Conservation (phyloP, 2,329 filamentous ascomycete genomes). For the Alternaria brassicae region DNA sequence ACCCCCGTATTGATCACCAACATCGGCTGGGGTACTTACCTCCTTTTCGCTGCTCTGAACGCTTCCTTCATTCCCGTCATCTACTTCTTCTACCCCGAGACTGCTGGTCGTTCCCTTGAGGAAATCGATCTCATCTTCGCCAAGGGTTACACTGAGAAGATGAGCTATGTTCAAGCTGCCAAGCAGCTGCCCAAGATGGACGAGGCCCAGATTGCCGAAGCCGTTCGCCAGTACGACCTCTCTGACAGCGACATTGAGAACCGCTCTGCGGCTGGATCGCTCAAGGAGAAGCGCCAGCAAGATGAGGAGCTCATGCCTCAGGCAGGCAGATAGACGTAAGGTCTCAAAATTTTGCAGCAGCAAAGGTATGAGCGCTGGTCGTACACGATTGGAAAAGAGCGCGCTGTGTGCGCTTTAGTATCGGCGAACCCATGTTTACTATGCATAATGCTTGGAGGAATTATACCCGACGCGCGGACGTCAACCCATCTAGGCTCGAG, state of each 20-base stretch:
- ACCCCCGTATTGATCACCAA: slow-evolving; percentile 50
- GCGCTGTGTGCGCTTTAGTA: slow-evolving; percentile 22
- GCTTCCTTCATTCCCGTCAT: slow-evolving; percentile 60
- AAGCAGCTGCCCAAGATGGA: slow-evolving; percentile 47
- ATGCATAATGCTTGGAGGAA: slow-evolving; percentile 19
- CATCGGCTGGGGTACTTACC: slow-evolving; percentile 53
- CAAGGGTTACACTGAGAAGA: slow-evolving; percentile 47
- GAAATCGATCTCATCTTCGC: slow-evolving; percentile 62
- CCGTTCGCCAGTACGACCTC: slow-evolving; percentile 45
- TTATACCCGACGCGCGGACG: slow-evolving; percentile 39
- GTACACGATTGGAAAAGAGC: slow-evolving; percentile 17
- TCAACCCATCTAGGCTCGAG: slow-evolving; percentile 15
- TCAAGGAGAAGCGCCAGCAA: slow-evolving; percentile 35
- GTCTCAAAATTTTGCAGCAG: neutral
- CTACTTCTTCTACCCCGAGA: slow-evolving; percentile 66
- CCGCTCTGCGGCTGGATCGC: slow-evolving; percentile 31
- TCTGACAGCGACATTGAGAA: slow-evolving; percentile 42
- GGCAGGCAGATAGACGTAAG: slow-evolving; percentile 19
- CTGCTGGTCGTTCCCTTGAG: slow-evolving; percentile 58
- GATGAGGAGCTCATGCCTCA: slow-evolving; percentile 32
- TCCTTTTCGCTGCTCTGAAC: slow-evolving; percentile 62
- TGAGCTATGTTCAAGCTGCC: slow-evolving; percentile 48
- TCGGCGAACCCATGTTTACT: slow-evolving; percentile 23
- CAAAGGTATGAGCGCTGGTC: slow-evolving; percentile 23
- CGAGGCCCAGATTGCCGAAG: slow-evolving; percentile 44